These are phyloP conservation scores for Mrakia blollopis DNA, from an alignment of 768 basidiomycete genomes.

Conservation along the genomic window DNA sequence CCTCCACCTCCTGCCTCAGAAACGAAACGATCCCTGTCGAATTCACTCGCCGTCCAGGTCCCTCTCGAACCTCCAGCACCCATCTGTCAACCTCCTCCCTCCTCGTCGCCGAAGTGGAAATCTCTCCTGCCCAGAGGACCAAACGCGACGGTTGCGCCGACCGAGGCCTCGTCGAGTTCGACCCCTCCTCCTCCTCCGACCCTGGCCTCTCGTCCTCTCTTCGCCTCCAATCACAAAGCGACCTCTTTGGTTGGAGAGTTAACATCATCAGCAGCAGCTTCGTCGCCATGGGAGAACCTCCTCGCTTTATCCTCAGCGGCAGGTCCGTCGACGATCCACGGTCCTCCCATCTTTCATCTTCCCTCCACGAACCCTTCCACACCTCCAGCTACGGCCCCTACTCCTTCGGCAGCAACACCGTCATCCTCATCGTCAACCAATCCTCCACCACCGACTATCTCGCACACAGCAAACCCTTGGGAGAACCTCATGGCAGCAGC, in stretches of 20 bases:
- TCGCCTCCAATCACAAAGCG: not conserved
- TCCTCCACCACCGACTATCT: not conserved
- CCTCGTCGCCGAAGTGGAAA: conserved; percentile 1
- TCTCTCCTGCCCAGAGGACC: not conserved
- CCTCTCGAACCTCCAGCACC: not conserved
- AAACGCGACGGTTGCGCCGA: not conserved
- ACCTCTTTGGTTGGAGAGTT: not conserved
- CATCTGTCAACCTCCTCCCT: not conserved
- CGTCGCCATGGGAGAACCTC: conserved; percentile 21
- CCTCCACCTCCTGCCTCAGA: not conserved
- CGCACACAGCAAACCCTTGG: conserved; percentile 1
- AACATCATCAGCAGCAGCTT: not conserved
- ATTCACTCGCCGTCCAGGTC: not conserved
- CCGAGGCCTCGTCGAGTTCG: not conserved
- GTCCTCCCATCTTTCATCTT: conserved; percentile 13
- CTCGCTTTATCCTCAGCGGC: conserved; percentile 14
- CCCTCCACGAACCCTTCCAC: conserved; percentile 4
- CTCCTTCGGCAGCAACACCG: not conserved
- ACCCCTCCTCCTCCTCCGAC: not conserved
- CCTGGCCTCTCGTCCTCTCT: not conserved
- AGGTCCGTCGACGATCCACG: not conserved
- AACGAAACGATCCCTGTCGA: not conserved
- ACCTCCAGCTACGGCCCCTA: not conserved
- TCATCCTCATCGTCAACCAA: too few relatives aligned
- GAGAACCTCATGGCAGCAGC: not conserved